phyloP scores from a whole-genome alignment of 140 eudicot genomes.

The Flaveria floridana region DNA sequence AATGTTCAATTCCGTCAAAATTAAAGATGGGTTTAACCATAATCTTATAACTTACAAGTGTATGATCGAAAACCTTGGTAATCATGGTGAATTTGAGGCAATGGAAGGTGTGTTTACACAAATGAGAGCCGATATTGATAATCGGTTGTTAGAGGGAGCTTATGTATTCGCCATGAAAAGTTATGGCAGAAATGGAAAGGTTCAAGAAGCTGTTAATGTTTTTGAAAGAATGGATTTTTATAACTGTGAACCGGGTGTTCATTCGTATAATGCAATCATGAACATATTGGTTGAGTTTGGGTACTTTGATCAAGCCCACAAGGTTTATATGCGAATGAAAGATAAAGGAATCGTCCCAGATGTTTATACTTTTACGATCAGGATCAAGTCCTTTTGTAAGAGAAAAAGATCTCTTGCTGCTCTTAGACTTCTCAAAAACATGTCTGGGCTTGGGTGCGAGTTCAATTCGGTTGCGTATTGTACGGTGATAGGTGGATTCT shows the following conservation, averaged over 20 bases:
- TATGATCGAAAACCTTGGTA: conserved; percentile 75
- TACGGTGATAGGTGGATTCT: conserved; percentile 74
- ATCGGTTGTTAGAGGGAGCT: conserved; percentile 62
- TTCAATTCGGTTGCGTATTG: conserved; percentile 76
- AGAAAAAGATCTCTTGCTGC: conserved; percentile 71
- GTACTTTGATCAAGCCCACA: conserved; percentile 72
- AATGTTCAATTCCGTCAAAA: conserved; percentile 66
- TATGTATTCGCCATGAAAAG: conserved; percentile 67
- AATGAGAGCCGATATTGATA: conserved; percentile 63
- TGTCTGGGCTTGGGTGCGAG: conserved; percentile 64
- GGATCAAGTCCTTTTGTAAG: conserved; percentile 88
- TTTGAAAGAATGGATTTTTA: conserved; percentile 96
- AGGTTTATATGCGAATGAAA: conserved; percentile 84
- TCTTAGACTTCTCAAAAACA: conserved; percentile 71
- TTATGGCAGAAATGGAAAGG: conserved; percentile 73
- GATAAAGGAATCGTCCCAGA: conserved; percentile 70
- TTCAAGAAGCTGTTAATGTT: conserved; percentile 81
- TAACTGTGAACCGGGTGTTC: conserved; percentile 63
- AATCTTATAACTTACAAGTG: conserved; percentile 64
- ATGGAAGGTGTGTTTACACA: conserved; percentile 68
- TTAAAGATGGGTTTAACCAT: conserved; percentile 72
- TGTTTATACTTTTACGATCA: conserved; percentile 72
- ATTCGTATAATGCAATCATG: conserved; percentile 76
- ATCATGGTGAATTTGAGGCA: conserved; percentile 66
- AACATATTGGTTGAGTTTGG: conserved; percentile 74